phyloP scores from a whole-genome alignment of 2,329 filamentous ascomycete species.

The Pestalotiopsis sp. region DNA sequence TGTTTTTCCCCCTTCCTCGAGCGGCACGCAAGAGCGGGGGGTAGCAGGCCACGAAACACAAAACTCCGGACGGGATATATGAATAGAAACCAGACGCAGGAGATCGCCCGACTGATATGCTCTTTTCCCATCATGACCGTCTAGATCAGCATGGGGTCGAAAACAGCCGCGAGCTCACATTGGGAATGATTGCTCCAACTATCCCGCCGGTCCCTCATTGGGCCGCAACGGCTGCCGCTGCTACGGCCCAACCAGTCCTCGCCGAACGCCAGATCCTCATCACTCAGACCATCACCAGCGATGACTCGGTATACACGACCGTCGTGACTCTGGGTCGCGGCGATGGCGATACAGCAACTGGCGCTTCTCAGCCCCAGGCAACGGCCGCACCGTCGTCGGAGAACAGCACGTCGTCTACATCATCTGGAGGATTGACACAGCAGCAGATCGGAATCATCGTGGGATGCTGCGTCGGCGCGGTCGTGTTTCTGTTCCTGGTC shows the following conservation, averaged over 20 bases:
- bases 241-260: conserved; percentile 14
- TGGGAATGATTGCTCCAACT: neutral
- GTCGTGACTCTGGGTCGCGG: conserved; percentile 30
- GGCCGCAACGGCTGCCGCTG: neutral
- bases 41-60: neutral
- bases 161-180: neutral
- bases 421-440: conserved; percentile 21
- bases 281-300: conserved; percentile 31
- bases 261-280: conserved; percentile 26
- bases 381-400: neutral
- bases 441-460: conserved; percentile 29
- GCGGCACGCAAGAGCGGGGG: neutral
- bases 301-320: conserved; percentile 28
- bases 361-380: neutral
- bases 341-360: conserved; percentile 16
- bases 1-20: neutral
- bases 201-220: neutral
- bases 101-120: conserved; percentile 5
- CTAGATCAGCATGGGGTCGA: neutral
- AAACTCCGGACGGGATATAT: neutral
- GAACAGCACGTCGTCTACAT: conserved; percentile 9
- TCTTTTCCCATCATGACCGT: neutral
- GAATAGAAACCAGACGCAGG: neutral
- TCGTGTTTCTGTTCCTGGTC: conserved; percentile 24
- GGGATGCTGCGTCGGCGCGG: conserved; percentile 25